A percentile compares a stretch with the other conserved stretches of the same genome.
These are phyloP conservation scores for Daldinia bambusicola DNA, from an alignment of 495 filamentous ascomycete genomes.

Conservation along the genomic window DNA sequence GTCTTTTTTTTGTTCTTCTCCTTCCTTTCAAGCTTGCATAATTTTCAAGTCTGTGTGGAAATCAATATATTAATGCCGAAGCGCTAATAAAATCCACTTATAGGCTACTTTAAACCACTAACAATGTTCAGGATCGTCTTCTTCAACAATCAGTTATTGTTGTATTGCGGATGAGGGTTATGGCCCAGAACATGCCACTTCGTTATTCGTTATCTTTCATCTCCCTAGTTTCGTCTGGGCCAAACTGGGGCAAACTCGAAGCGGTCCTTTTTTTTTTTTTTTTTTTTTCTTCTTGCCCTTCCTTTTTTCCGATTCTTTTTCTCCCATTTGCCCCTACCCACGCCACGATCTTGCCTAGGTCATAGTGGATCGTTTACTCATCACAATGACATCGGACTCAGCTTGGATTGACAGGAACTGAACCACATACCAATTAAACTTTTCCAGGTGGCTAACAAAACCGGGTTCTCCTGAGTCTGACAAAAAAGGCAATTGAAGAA, in stretches of 20 bases:
- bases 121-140: not conserved
- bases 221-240: conserved; percentile 30
- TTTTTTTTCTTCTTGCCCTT: not conserved
- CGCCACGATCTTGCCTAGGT: conserved; percentile 7
- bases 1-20: too few species aligned
- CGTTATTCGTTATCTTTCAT: not conserved
- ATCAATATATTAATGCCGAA: not conserved
- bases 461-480: not conserved
- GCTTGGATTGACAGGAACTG: conserved; percentile 15
- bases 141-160: not conserved
- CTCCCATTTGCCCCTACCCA: conserved; percentile 2
- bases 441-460: conserved; percentile 14
- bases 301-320: conserved; percentile 3
- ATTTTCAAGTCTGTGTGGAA: not conserved
- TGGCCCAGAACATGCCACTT: too few species aligned
- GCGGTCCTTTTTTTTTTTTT: not conserved
- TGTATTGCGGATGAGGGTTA: too few species aligned
- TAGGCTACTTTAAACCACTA: not conserved
- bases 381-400: conserved; percentile 31
- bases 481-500: not conserved
- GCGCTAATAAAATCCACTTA: not conserved
- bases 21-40: not conserved
- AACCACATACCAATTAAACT: not conserved
- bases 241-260: conserved; percentile 1
- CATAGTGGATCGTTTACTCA: conserved; percentile 21